Conservation (phyloP, 2,329 filamentous ascomycete genomes). For the Colletotrichum sp. region DNA sequence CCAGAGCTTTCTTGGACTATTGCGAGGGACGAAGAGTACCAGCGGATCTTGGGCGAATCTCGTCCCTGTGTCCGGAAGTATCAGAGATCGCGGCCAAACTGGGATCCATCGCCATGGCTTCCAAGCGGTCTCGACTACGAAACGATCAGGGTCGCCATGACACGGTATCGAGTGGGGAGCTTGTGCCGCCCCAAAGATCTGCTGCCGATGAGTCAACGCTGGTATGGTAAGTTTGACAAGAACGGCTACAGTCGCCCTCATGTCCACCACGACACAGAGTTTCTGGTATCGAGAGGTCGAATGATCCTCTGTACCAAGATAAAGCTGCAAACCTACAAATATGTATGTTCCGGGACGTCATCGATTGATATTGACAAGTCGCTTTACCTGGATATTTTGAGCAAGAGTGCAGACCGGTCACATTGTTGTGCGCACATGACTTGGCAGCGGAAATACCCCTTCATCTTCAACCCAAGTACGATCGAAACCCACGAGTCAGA, state of each 20-base stretch:
- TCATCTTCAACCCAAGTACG: background rate
- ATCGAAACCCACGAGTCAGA: background rate
- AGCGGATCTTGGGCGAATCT: background rate
- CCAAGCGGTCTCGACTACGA: background rate
- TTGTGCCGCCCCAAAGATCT: no score
- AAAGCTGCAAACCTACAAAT: background rate
- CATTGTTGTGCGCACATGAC: background rate
- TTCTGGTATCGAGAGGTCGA: background rate
- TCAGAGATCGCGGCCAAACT: background rate
- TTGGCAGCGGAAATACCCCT: background rate
- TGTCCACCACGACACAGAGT: background rate
- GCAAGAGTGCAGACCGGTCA: background rate
- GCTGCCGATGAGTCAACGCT: background rate
- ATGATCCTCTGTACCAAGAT: background rate
- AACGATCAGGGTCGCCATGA: background rate
- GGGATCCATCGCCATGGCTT: background rate
- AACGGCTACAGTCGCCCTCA: background rate
- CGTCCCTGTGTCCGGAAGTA: background rate
- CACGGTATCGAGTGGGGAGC: no score
- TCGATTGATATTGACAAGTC: background rate
- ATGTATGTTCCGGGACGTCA: no score
- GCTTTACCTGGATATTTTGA: background rate
- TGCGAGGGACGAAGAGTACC: background rate
- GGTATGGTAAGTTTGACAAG: background rate
- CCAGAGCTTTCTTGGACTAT: background rate